These are phyloP conservation scores for Entoloma clypeatum DNA, from an alignment of 1,284 basidiomycete species.

Conservation along the genomic window DNA sequence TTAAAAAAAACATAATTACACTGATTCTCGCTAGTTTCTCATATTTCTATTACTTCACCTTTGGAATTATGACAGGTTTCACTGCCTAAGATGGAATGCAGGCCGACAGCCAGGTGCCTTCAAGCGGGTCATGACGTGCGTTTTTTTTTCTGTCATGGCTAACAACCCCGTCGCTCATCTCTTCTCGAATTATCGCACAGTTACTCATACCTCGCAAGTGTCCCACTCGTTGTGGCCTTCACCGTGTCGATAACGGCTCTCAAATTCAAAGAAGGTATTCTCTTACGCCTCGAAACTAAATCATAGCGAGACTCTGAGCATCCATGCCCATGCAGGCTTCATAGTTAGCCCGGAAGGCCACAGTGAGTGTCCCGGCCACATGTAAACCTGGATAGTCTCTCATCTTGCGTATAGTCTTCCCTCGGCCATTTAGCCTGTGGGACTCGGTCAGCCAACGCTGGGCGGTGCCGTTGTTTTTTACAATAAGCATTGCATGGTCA, in stretches of 20 bases:
- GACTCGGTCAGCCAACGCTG: conserved; percentile 39
- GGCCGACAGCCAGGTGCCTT: conserved; percentile 73
- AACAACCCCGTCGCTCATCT: conserved; percentile 1
- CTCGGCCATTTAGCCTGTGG: conserved; percentile 52
- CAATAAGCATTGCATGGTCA: conserved; percentile 66
- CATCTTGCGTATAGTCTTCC: conserved; percentile 39
- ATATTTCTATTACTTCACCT: conserved; percentile 63
- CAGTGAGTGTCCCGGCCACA: conserved; percentile 31
- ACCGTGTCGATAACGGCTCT: conserved; percentile 53
- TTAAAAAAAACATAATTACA: too few species aligned
- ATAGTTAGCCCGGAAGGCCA: conserved; percentile 30
- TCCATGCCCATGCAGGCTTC: conserved; percentile 37
- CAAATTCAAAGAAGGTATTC: conserved; percentile 67
- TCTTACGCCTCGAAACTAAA: not conserved
- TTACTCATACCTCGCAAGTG: conserved; percentile 66
- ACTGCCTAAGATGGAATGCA: conserved; percentile 66
- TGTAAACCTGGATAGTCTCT: not conserved
- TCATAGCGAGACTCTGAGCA: conserved; percentile 4
- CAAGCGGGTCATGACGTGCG: conserved; percentile 78
- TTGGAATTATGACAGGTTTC: conserved; percentile 70
- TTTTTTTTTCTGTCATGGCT: conserved; percentile 17
- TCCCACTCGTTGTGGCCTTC: conserved; percentile 62
- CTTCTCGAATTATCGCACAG: conserved; percentile 32
- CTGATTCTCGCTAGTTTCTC: conserved; percentile 46
- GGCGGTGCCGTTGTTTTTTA: conserved; percentile 63